A percentile compares a stretch with the other conserved stretches of the same genome.
Evolutionary conservation across 768 basidiomycete species (phyloP).

Genomic region (Boletus sp.): DNA sequence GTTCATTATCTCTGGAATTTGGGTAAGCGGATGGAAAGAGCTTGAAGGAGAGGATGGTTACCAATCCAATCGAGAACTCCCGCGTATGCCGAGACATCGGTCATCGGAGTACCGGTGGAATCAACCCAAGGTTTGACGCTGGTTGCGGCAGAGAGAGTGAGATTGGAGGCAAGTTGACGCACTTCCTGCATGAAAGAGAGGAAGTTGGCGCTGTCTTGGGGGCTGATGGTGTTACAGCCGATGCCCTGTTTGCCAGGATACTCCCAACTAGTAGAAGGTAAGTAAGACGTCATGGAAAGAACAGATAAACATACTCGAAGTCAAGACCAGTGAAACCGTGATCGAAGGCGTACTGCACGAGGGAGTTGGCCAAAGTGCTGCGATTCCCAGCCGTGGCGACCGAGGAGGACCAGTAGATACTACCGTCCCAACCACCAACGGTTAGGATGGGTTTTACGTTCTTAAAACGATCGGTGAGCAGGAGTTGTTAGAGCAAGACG

Average conservation of each 20-base stretch:
- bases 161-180: constrained; percentile 50
- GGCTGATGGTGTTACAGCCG: constrained; percentile 62
- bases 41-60: constrained; percentile 24
- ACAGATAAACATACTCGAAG: constrained; percentile 51
- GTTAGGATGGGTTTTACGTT: constrained; percentile 56
- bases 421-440: constrained; percentile 69
- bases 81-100: constrained; percentile 66
- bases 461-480: constrained; percentile 29
- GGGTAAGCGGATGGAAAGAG: constrained; percentile 3
- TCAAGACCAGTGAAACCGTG: constrained; percentile 65
- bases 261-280: constrained; percentile 64
- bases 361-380: constrained; percentile 54
- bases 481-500: too few species aligned
- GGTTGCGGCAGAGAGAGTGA: constrained; percentile 74
- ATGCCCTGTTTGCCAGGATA: constrained; percentile 72
- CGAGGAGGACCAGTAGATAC: constrained; percentile 56
- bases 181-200: constrained; percentile 74
- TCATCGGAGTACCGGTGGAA: constrained; percentile 50
- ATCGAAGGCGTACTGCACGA: constrained; percentile 45
- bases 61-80: constrained; percentile 71
- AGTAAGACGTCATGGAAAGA: background rate
- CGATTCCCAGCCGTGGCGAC: constrained; percentile 56
- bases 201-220: constrained; percentile 75
- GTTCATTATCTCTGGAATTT: constrained; percentile 60
- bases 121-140: constrained; percentile 66